Base-by-base conservation (phyloP, 2,329 filamentous ascomycete genomes). In the Pestalotiopsis sp. region DNA sequence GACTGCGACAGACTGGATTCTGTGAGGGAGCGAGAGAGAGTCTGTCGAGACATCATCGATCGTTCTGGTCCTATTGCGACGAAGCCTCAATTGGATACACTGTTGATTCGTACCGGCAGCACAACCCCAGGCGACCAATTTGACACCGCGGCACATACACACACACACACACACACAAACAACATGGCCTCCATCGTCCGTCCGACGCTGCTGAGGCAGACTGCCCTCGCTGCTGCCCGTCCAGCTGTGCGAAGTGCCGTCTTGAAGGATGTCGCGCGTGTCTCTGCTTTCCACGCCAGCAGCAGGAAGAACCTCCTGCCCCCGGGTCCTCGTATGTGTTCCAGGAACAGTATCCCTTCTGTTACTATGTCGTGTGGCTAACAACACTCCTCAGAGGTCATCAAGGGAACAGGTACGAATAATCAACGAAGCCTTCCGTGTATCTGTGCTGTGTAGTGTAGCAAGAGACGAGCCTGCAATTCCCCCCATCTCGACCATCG, bases 271-370 rank as follows among this genome's bases (percentile, higher is more conserved):
- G 76, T 80, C 70, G 82, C 83, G 74, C 86, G 90, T 80, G 86
- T 91, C 76, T 91, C 94, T 73, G 91, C 93, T 75, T 97, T 99
- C 88, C 95, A 98, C 83, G 93, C 92, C 77, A 93, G 93, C 57
- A 87, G 90, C 82, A 89, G 89, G 83, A 89, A 89, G 81, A 86
- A 87, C 78, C 91, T 95, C 78, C 87, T 99, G 68, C 94, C 95
- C 70, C 91, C 94, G 68, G 89, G 92, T 73, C 94, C 95, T 77
- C 96, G 94, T 96, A 86, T 83, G 92, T 88, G 49, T 38, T 40
- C 41, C 63, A 20, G 13, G 17, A 20, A 36, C 64, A 60, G 25
- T 2, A 17, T 12, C 4, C 31, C 68, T 9, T 17, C 13, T 25
- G 65, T 38, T 45, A 27, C 36, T 9, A 56, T 13, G 23, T 13